A percentile compares a stretch with the other conserved stretches of the same genome.
These are phyloP conservation scores for Pseudozyma tsukubaensis DNA, from an alignment of 1,284 basidiomycete genomes.

Conservation along the genomic window DNA sequence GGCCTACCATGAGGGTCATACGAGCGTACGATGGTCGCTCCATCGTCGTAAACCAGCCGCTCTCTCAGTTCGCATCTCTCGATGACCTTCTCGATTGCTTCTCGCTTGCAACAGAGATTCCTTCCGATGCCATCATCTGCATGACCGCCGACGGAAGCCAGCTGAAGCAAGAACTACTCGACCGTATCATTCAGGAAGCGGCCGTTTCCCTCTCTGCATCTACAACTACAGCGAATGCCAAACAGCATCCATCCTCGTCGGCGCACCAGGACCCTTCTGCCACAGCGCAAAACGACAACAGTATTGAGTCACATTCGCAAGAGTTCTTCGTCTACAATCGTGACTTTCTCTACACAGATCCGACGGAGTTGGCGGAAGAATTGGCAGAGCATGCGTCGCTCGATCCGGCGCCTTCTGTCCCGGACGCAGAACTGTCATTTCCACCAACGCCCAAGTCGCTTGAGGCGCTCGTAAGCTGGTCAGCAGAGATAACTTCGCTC, in stretches of 20 bases:
- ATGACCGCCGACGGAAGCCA: conserved; percentile 65
- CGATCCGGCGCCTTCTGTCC: conserved; percentile 20
- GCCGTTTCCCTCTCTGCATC: conserved; percentile 14
- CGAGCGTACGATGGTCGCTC: conserved; percentile 63
- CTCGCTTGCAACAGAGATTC: conserved; percentile 64
- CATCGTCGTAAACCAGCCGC: conserved; percentile 58
- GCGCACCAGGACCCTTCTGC: conserved; percentile 9
- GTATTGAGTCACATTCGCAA: conserved; percentile 14
- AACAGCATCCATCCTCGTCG: conserved; percentile 11
- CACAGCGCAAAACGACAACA: neutral
- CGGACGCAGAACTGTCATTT: conserved; percentile 43
- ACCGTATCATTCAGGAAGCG: conserved; percentile 43
- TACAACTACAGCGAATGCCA: conserved; percentile 12
- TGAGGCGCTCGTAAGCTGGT: conserved; percentile 54
- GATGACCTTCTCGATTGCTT: conserved; percentile 65
- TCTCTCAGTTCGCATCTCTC: conserved; percentile 58
- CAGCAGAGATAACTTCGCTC: conserved; percentile 24
- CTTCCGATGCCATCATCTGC: conserved; percentile 64
- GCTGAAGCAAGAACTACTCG: conserved; percentile 56
- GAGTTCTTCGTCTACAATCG: conserved; percentile 67
- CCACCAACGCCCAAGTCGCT: conserved; percentile 58
- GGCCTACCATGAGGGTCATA: conserved; percentile 54
- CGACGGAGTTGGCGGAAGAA: conserved; percentile 54
- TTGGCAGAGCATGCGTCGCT: conserved; percentile 48
- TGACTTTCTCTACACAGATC: conserved; percentile 63